Evolutionary conservation across 2,329 filamentous ascomycete genomes (phyloP), one percentile per base, ranked within the genome.

Genomic region (Sporothrix pseudoabietina): DNA sequence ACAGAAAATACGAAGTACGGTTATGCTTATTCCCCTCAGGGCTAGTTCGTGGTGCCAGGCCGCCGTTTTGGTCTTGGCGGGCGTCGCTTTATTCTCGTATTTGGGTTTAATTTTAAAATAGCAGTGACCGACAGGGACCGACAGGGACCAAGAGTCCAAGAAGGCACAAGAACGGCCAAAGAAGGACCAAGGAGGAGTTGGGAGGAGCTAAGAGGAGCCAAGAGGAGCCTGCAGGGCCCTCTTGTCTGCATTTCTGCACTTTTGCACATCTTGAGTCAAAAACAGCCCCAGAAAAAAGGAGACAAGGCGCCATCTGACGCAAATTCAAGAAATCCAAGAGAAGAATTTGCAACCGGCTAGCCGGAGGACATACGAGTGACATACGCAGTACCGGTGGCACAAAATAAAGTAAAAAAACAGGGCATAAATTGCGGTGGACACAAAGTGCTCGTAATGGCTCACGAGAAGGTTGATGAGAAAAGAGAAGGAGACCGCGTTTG

Each of bases 11-110:
- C 32, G 26, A 2, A 26, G 26, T 22, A 69, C 32, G 49, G 66
- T 69, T 69, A 69, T 69, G 66, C 66, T 69, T 69, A 69, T 41
- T 69, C 39, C 39, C 49, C 30, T 41, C 63, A 32, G 66, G 49
- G 66, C 66, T 54, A 69, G 47, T 22, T 10, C 4, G 22, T 12
- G 52, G 14, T 68, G 59, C 35, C 59, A 44, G 59, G 35, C 26
- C 22, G 26, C 26, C 44, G 41, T 8, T 44, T 49, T n/a, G 10
- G 32, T 19, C 32, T 69, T 69, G 47, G 66, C 66, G 66, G 44
- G 49, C 19, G 32, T 32, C 32, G 30, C 49, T 35, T 54, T 16
- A 30, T 54, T 26, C 66, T 69, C 66, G 66, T 69, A 41, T 69
- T 55, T 5, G 16, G 32, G 49, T 69, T 55, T 39, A 69, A 54